Percentiles rank a stretch among this genome's conserved stretches.
Evolutionary conservation across 2,329 filamentous ascomycete species (phyloP).

Genomic region (Cercospora sp.): DNA sequence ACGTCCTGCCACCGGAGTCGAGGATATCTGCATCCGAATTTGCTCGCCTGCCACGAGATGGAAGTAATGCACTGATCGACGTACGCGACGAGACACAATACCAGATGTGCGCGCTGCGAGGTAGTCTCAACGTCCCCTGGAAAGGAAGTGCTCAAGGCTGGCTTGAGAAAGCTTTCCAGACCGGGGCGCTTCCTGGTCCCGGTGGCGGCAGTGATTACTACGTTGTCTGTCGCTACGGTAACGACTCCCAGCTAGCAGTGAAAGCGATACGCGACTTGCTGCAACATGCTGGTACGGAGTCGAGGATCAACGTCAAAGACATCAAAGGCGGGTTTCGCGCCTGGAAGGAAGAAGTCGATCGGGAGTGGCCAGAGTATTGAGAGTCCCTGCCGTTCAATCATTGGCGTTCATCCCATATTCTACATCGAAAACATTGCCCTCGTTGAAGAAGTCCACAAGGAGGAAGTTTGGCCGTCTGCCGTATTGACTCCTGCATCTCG

Average conservation of each 20-base stretch:
- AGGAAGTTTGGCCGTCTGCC: slow-evolving; percentile 45
- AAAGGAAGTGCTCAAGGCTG: slow-evolving; percentile 50
- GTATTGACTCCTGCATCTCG: slow-evolving; percentile 43
- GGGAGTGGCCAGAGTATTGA: slow-evolving; percentile 58
- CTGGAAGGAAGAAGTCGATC: slow-evolving; percentile 70
- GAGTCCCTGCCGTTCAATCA: slow-evolving; percentile 11
- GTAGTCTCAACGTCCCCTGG: slow-evolving; percentile 74
- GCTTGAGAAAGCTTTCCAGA: slow-evolving; percentile 32
- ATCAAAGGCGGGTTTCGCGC: slow-evolving; percentile 70
- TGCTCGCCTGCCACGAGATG: slow-evolving; percentile 37
- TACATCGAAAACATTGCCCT: slow-evolving; percentile 34
- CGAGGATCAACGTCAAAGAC: slow-evolving; percentile 66
- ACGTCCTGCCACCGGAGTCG: slow-evolving; percentile 62
- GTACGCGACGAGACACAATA: slow-evolving; percentile 84
- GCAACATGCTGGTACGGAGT: slow-evolving; percentile 30
- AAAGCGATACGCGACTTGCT: slow-evolving; percentile 62
- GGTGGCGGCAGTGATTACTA: slow-evolving; percentile 47
- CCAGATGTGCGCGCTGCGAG: slow-evolving; percentile 72
- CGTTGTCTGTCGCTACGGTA: slow-evolving; percentile 73
- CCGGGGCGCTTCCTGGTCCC: slow-evolving; percentile 19
- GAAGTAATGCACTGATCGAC: slow-evolving; percentile 67
- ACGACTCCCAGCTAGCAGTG: slow-evolving; percentile 73
- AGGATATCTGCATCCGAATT: slow-evolving; percentile 68
- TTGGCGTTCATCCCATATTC: slow-evolving; percentile 36
- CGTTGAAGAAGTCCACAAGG: slow-evolving; percentile 43